Evolutionary conservation across 306 rosid species (phyloP), one percentile per base, ranked within the genome.

Genomic region (Mimosa bimucronata): DNA sequence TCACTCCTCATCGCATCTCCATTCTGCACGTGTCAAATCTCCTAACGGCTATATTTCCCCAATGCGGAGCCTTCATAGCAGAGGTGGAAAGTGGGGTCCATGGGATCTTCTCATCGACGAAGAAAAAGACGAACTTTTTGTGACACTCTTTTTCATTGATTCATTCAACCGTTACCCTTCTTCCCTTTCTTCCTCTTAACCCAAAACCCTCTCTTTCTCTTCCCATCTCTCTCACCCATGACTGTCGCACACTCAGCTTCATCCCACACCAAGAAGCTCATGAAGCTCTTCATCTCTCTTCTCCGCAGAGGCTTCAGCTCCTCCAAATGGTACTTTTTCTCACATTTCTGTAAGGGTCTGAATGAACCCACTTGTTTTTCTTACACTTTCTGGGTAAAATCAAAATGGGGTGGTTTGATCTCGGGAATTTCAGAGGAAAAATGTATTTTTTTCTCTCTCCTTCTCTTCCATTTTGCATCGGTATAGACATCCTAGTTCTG

Each of bases 301-400:
- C 87, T 96, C 85, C 86, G 94, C 18, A 53, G 83, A 42, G 88
- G 96, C 73, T 96, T 93, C 90, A 91, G 89, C 86, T 85, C 99
- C 74, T 90, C 98, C 74, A 96, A 93, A 91, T 96, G 99, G 99
- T 92, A 83, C 74, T 7, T 66, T 5, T 6, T 30, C 25, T 34
- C 31, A 23, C 68, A 14, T 18, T 42, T 82, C 26, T 53, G 9
- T 0, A 21, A 55, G 4, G 29, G 13, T 3, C 26, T 12, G 12
- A 21, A 53, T 53, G 60, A 53, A 7, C 8, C 0, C 25, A 55
- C 28, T 21, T 55, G 1, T 53, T 9, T 25, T 44, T 57, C 48
- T 46, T 8, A 62, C 77, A 16, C 73, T 77, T 66, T 73, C 34
- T 73, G 25, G 37, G 67, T 12, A 28, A 61, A 15, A 28, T 15